These are phyloP conservation scores for Wolfiporia cocos DNA, from an alignment of 1,284 basidiomycete species.

Conservation along the genomic window DNA sequence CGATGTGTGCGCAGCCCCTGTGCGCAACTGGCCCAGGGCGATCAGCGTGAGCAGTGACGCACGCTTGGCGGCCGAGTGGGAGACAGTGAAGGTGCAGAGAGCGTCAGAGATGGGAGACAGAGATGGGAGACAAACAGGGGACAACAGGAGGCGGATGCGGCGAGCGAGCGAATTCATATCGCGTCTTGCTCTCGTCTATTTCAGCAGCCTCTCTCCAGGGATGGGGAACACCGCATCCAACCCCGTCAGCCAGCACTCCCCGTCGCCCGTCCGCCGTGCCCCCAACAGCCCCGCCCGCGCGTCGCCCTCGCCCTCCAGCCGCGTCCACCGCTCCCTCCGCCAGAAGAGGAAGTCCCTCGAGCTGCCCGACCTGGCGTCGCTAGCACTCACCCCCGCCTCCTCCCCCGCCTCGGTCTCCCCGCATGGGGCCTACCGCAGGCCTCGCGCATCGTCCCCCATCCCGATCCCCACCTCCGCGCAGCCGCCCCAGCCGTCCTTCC, in stretches of 20 bases:
- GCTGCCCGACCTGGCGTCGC: slow-evolving; percentile 67
- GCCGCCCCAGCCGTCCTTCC: slow-evolving; percentile 29
- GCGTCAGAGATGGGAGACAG: too few relatives aligned
- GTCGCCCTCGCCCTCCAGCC: slow-evolving; percentile 16
- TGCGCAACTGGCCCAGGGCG: too few relatives aligned
- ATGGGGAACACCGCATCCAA: slow-evolving; percentile 31
- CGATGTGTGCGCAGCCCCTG: too few relatives aligned
- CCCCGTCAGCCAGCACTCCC: slow-evolving; percentile 19
- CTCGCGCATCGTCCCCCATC: slow-evolving; percentile 33
- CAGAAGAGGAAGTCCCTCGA: slow-evolving; percentile 71
- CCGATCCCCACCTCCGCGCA: slow-evolving; percentile 40
- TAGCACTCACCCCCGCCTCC: slow-evolving; percentile 45
- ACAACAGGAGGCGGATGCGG: slow-evolving; percentile 3
- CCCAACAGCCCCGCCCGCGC: slow-evolving; percentile 22
- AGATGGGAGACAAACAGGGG: slow-evolving; percentile 4
- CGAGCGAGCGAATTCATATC: slow-evolving; percentile 1
- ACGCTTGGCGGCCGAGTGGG: too few relatives aligned
- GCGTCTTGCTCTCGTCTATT: slow-evolving; percentile 6
- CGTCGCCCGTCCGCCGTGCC: slow-evolving; percentile 21
- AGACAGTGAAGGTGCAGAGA: too few relatives aligned
- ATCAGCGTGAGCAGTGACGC: too few relatives aligned
- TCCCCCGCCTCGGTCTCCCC: slow-evolving; percentile 34
- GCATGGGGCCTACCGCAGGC: slow-evolving; percentile 35
- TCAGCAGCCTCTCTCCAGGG: slow-evolving; percentile 16
- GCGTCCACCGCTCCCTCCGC: slow-evolving; percentile 46